Evolutionary conservation across 371 early-diverging fungal genomes (phyloP).

Genomic region (Mortierella sp.): DNA sequence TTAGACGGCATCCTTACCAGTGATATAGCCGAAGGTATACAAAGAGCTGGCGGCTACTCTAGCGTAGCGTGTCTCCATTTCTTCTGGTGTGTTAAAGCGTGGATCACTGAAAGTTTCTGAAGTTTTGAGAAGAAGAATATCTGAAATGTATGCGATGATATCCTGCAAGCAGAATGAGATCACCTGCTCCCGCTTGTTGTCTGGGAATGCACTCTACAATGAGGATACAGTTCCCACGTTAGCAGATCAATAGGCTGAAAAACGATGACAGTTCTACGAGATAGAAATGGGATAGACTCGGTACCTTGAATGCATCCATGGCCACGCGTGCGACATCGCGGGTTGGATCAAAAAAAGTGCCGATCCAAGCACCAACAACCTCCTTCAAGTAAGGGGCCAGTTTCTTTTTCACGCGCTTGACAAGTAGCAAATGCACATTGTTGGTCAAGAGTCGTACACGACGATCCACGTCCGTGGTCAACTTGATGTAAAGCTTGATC

Average conservation of each 20-base stretch:
- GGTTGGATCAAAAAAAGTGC: slow-evolving; percentile 69
- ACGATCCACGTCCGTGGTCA: slow-evolving; percentile 72
- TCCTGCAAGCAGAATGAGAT: slow-evolving; percentile 70
- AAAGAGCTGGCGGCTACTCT: slow-evolving; percentile 67
- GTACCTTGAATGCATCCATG: slow-evolving; percentile 64
- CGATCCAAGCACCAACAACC: slow-evolving; percentile 71
- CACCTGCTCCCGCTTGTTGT: slow-evolving; percentile 64
- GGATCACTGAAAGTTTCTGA: slow-evolving; percentile 75
- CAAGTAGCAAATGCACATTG: slow-evolving; percentile 63
- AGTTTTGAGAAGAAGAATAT: slow-evolving; percentile 65
- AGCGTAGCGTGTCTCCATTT: slow-evolving; percentile 69
- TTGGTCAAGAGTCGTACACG: slow-evolving; percentile 67
- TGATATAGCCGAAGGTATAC: slow-evolving; percentile 62
- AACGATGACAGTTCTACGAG: not conserved
- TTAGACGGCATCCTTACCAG: slow-evolving; percentile 53
- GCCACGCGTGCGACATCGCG: slow-evolving; percentile 67
- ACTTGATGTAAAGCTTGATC: slow-evolving; percentile 63
- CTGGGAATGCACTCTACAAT: slow-evolving; percentile 63
- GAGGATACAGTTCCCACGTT: not conserved
- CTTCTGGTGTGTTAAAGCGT: slow-evolving; percentile 70
- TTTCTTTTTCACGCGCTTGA: slow-evolving; percentile 64
- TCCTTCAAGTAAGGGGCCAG: slow-evolving; percentile 72
- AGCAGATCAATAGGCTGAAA: not conserved
- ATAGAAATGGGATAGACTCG: not conserved
- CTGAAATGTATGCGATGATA: slow-evolving; percentile 64